Evolutionary conservation across 2,329 filamentous ascomycete species (phyloP).

Genomic region (Magnaporthiopsis rhizophila): DNA sequence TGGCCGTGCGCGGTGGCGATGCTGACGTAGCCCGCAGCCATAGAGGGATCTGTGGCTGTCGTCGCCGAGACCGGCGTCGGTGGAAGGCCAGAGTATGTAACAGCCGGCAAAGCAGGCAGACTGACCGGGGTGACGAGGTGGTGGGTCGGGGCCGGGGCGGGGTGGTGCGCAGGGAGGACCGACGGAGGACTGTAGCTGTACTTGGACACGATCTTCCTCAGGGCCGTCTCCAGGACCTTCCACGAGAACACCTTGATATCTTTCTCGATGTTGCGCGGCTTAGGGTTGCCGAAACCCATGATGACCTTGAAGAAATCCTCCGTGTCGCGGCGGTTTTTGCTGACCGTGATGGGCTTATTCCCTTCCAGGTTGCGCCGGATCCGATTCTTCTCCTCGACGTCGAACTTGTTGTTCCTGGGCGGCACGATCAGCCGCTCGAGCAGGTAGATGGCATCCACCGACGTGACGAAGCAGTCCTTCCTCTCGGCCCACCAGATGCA

Average conservation of each 20-base stretch:
- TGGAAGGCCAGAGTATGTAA: conserved; percentile 35
- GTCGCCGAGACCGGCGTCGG: conserved; percentile 33
- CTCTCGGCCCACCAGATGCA: conserved; percentile 97
- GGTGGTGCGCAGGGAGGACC: conserved; percentile 19
- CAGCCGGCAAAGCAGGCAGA: conserved; percentile 15
- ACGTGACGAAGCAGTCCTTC: conserved; percentile 85
- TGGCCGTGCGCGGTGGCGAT: conserved; percentile 18
- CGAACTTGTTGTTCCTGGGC: conserved; percentile 69
- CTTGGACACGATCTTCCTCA: conserved; percentile 99
- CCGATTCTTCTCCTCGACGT: conserved; percentile 96
- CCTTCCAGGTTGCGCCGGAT: conserved; percentile 94
- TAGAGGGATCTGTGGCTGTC: conserved; percentile 26
- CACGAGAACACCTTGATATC: conserved; percentile 98
- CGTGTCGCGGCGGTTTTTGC: conserved; percentile 83
- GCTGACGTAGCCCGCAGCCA: conserved; percentile 30
- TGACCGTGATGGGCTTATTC: conserved; percentile 86
- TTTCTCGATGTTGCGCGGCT: conserved; percentile 97
- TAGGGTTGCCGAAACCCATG: conserved; percentile 93
- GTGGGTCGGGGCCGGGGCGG: conserved; percentile 15
- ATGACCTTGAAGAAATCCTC: conserved; percentile 99
- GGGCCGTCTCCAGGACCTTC: conserved; percentile 76
- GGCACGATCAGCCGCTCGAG: conserved; percentile 76
- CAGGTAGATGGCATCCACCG: conserved; percentile 93
- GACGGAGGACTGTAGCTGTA: conserved; percentile 54
- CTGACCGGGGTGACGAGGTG: conserved; percentile 33